phyloP scores from a whole-genome alignment of 2,329 filamentous ascomycete species.

The Dothistroma pini region DNA sequence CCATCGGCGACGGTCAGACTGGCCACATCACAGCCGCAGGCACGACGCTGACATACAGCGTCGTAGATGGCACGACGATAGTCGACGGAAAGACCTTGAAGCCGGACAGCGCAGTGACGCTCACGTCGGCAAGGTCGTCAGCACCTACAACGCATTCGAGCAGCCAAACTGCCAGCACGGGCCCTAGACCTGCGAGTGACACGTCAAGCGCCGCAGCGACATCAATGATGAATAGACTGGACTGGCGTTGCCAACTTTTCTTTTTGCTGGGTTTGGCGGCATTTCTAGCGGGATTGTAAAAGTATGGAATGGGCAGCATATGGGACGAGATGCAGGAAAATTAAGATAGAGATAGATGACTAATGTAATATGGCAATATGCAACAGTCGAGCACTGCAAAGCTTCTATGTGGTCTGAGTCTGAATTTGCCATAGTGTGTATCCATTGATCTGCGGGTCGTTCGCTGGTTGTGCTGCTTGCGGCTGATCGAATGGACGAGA shows the following conservation, averaged over 20 bases:
- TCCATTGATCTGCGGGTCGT: no score
- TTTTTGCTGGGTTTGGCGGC: background rate
- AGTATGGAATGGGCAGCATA: background rate
- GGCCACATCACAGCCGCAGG: constrained; percentile 5
- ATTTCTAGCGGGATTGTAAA: background rate
- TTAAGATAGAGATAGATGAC: background rate
- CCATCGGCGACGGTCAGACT: background rate
- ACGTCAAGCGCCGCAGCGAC: background rate
- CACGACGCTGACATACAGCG: constrained; percentile 2
- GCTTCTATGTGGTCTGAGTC: no score
- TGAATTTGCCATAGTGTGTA: no score
- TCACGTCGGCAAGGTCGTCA: background rate
- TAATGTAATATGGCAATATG: background rate
- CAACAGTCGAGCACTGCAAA: no score
- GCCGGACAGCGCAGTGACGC: background rate
- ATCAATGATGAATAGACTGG: background rate
- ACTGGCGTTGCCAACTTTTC: background rate
- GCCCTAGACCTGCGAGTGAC: background rate
- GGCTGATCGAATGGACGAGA: background rate
- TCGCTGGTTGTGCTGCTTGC: no score
- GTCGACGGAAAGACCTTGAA: constrained; percentile 5
- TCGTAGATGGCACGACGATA: background rate
- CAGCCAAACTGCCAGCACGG: background rate
- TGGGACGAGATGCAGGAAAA: background rate
- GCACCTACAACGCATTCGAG: background rate